Evolutionary conservation across 768 basidiomycete species (phyloP), one percentile per base, ranked within the genome.

Genomic region (Guyanaporus albipodus): DNA sequence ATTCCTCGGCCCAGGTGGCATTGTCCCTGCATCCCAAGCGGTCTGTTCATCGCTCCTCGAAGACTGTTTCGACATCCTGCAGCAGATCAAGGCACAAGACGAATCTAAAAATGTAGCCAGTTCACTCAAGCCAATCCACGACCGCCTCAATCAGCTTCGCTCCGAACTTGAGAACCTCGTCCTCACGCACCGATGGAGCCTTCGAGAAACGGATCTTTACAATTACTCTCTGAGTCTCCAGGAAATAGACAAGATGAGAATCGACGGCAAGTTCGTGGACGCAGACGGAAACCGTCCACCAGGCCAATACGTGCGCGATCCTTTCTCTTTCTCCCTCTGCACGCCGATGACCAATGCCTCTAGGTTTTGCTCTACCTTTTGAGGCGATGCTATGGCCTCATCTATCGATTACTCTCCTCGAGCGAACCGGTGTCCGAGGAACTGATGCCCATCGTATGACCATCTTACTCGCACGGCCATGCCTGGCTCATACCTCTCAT

Each of bases 371-470:
- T 99, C 19, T 99, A 96, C 65, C 78, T 97, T 29, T 74, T 99
- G 43, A 74, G 95, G 57, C 80, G 95, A 62, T 99, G 96, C 72
- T 94, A 98, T 65, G 95, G 95, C 51, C 77, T 97, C 42, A 94
- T 96, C 56, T 98, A 97, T 67, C 79, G 87, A 23, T 68, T 99
- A 39, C 78, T 99, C 52, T 93, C 92, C 21, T 92, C 92, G 17
- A 91, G 89, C 52, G 95, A 97, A 69, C 96, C 96, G 0, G 93
- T 99, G 3, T 95, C 92, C 0, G 96, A 99, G 67, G 96, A 98
- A 66, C 72, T 99, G 14, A 98, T 97, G 89, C 94, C 94, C 6
- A 79, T 96, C 31, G 94, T 94, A 66, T 45, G 80, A 62, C 32
- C 61, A 52, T 34, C 42, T 2, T 32, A n/a, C 44, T 18, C 36